Evolutionary conservation across 805 yeast species (phyloP).

Genomic region (Komagataella pastoris): DNA sequence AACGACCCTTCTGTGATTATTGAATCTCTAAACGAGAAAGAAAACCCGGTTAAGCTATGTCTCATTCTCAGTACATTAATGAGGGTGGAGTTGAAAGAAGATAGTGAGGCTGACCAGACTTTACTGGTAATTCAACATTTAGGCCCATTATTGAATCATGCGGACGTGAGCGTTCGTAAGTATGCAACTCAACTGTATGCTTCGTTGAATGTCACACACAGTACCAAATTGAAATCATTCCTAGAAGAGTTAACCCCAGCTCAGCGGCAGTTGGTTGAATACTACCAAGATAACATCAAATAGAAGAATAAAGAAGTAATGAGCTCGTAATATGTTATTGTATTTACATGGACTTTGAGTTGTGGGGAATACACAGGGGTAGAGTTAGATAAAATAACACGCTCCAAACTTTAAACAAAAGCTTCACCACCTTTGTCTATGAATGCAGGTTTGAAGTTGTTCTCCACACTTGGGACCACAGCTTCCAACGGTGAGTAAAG

Average conservation of each 20-base stretch:
- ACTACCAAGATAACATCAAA: constrained; percentile 19
- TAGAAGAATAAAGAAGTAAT: not conserved
- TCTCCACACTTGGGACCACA: constrained; percentile 46
- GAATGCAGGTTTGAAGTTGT: constrained; percentile 19
- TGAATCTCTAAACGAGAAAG: not conserved
- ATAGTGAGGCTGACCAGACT: not conserved
- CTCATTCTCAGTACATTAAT: not conserved
- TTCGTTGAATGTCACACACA: not conserved
- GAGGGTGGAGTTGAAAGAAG: not conserved
- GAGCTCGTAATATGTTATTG: not conserved
- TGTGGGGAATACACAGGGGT: not conserved
- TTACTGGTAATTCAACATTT: not conserved
- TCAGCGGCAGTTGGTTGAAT: constrained; percentile 33
- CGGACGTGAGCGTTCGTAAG: not conserved
- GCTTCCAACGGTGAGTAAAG: constrained; percentile 69
- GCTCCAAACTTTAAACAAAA: constrained; percentile 8
- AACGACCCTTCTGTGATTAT: not conserved
- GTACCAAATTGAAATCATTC: not conserved
- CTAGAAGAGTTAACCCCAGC: constrained; percentile 18
- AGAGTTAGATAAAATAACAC: not conserved
- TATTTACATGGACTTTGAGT: not conserved
- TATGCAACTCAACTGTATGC: not conserved
- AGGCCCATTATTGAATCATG: not conserved
- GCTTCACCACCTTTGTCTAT: constrained; percentile 21
- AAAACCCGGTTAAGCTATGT: not conserved